A percentile compares a stretch with the other conserved stretches of the same genome.
Conservation (phyloP, 2,329 filamentous ascomycete genomes). For the Ophiocordyceps camponoti-floridani region DNA sequence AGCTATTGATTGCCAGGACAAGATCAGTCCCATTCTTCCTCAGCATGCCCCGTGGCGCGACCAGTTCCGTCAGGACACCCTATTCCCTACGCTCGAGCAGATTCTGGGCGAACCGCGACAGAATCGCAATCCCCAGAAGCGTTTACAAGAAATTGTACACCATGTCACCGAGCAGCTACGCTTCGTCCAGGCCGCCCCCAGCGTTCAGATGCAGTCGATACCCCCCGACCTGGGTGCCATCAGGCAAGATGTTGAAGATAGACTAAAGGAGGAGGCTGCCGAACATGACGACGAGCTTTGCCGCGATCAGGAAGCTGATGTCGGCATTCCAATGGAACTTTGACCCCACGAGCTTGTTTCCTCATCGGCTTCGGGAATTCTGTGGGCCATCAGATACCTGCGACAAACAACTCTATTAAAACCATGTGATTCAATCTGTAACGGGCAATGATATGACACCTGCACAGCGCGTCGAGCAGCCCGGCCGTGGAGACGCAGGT, state of each 20-base stretch:
- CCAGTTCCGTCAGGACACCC: constrained; percentile 72
- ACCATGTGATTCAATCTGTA: no score
- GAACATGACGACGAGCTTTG: constrained; percentile 37
- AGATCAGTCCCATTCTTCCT: constrained; percentile 57
- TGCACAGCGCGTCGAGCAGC: no score
- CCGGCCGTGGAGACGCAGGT: no score
- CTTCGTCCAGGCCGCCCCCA: constrained; percentile 71
- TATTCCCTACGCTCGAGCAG: constrained; percentile 74
- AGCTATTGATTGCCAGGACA: constrained; percentile 56
- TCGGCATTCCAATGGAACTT: constrained; percentile 39
- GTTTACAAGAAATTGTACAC: constrained; percentile 57
- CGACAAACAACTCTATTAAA: no score
- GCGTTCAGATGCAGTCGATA: constrained; percentile 67
- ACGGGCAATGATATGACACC: no score
- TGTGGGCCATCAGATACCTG: no score
- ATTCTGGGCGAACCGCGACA: constrained; percentile 48
- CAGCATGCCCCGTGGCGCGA: constrained; percentile 68
- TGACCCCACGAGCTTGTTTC: constrained; percentile 5
- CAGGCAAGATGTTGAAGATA: constrained; percentile 50
- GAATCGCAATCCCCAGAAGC: constrained; percentile 66
- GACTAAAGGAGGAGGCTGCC: constrained; percentile 45
- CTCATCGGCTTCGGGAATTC: no score
- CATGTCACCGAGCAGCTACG: constrained; percentile 71
- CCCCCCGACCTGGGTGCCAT: constrained; percentile 57
- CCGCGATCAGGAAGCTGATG: constrained; percentile 34